Base-by-base conservation (phyloP, 768 basidiomycete species). In the Mycena kentingensis region DNA sequence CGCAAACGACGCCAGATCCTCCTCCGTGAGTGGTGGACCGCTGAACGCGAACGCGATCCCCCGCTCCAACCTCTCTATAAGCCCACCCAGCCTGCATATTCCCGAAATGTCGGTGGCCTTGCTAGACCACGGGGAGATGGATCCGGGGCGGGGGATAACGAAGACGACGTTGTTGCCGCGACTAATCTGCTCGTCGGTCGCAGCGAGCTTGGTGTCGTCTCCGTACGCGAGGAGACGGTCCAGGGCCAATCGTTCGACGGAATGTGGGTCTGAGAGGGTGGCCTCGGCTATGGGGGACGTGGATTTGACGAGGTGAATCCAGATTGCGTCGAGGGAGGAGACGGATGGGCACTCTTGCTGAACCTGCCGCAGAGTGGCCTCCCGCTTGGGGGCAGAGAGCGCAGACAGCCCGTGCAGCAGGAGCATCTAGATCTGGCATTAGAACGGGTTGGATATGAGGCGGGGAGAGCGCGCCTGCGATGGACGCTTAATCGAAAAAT, bases 91-190 rank as follows among this genome's bases (percentile, higher is more conserved):
- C 47, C 87, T 87, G 73, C 97, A 99, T 46, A 98, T 82, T 8
- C 73, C 73, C 19, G 95, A 82, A 49, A 99, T 98, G 67, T 99
- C 95, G 0, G 96, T 98, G 2, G 97, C 96, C 72, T 99, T 99
- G 70, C 91, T 96, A 5, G 96, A 98, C 97, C 97, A 99, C 2
- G 97, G 95, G 4, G 96, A 98, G 63, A 98, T 88, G 3, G 95
- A 94, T 3, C 96, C 95, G 7, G 84, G 78, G 52, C 95, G 75
- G 11, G 95, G 95, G 5, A 89, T 73, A 34, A 97, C 84, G 66
- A 84, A 96, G 35, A 84, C 71, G 11, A 85, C 72, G 43, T 82
- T 80, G 24, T 56, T 58, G 10, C 65, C 65, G 16, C 65, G 63
- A 45, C 74, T 62, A n/a, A 73, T 64, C 24, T 68, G 63, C 19